These are phyloP conservation scores for Phytopythium cucurbitacearum DNA, from an alignment of 352 stramenopile genomes.

Conservation along the genomic window DNA sequence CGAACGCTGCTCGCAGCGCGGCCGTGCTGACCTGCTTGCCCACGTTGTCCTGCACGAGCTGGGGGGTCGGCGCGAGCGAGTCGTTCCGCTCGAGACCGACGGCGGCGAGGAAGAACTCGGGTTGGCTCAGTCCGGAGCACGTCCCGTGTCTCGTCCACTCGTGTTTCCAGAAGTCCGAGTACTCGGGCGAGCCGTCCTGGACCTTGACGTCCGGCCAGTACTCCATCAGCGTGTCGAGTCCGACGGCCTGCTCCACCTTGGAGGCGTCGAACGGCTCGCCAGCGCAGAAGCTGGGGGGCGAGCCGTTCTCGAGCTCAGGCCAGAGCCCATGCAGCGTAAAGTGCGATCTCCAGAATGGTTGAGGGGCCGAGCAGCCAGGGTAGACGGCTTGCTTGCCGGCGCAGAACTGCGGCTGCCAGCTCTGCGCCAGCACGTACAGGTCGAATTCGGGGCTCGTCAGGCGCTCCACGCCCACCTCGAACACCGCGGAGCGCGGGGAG, in stretches of 20 bases:
- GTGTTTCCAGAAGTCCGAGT: conserved; percentile 90
- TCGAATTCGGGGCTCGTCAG: conserved; percentile 44
- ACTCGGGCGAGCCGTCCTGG: conserved; percentile 35
- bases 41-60: conserved; percentile 57
- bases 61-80: conserved; percentile 51
- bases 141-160: conserved; percentile 94
- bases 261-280: conserved; percentile 66
- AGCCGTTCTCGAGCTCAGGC: conserved; percentile 66
- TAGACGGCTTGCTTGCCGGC: conserved; percentile 43
- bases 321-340: conserved; percentile 89
- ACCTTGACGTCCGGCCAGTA: conserved; percentile 89
- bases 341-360: conserved; percentile 76
- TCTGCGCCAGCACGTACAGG: conserved; percentile 90
- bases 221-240: conserved; percentile 63
- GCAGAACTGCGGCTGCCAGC: conserved; percentile 89
- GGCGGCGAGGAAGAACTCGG: conserved; percentile 81
- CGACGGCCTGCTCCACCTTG: conserved; percentile 55
- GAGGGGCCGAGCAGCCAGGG: conserved; percentile 61
- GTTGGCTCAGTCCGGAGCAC: conserved; percentile 84
- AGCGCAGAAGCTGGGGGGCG: conserved; percentile 73
- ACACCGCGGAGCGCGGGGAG: conserved; percentile 16
- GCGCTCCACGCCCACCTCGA: conserved; percentile 18
- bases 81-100: conserved; percentile 79
- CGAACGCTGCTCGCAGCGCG: conserved; percentile 44
- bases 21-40: conserved; percentile 38